A percentile compares a stretch with the other conserved stretches of the same genome.
Conservation (phyloP, 371 early-diverging fungal genomes). For the Blastocladiella emersonii region DNA sequence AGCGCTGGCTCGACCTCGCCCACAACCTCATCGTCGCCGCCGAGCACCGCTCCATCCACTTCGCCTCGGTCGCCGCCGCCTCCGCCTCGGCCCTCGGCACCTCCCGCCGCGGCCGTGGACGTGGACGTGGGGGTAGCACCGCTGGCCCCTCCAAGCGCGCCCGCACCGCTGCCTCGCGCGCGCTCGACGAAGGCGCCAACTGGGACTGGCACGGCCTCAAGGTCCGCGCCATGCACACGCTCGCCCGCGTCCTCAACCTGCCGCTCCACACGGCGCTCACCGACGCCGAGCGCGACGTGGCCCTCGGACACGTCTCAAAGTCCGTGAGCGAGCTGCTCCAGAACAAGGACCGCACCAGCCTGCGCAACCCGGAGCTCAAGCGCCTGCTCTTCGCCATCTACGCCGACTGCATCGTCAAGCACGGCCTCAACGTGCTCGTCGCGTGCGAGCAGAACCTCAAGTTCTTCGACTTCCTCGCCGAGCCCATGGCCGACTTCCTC, state of each 20-base stretch:
- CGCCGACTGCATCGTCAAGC: background rate
- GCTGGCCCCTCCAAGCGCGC: background rate
- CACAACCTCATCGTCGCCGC: background rate
- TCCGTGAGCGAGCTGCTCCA: background rate
- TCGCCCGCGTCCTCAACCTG: background rate
- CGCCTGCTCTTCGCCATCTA: background rate
- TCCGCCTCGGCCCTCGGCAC: background rate
- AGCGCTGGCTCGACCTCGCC: background rate
- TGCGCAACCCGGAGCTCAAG: background rate
- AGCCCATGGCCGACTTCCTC: conserved; percentile 79
- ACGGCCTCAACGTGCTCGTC: conserved; percentile 26
- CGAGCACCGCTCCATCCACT: background rate
- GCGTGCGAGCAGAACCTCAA: conserved; percentile 75
- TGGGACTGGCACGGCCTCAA: conserved; percentile 3
- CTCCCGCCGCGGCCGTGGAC: background rate
- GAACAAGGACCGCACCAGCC: background rate
- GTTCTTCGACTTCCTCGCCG: conserved; percentile 82
- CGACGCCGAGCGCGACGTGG: background rate
- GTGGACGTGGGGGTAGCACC: no score
- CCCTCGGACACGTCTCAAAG: background rate
- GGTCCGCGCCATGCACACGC: background rate
- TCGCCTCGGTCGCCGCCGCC: background rate
- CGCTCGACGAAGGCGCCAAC: background rate
- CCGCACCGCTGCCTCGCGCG: background rate
- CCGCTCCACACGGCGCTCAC: background rate